Percentiles rank a stretch among this genome's conserved stretches.
phyloP scores from a whole-genome alignment of 108 stramenopile species.

The Cylindrotheca fusiformis region DNA sequence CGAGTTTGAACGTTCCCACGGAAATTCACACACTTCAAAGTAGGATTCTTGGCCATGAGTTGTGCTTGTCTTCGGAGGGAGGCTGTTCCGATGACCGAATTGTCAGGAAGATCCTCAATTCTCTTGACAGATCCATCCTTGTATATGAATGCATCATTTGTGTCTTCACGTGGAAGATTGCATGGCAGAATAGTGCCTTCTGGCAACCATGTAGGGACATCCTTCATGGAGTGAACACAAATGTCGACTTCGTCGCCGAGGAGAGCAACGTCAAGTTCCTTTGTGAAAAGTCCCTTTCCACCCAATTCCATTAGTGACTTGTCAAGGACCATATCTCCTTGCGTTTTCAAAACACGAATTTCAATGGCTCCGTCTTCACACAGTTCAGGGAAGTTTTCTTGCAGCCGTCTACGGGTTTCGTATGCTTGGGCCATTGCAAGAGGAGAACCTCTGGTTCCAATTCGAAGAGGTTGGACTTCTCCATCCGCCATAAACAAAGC shows the following conservation, averaged over 20 bases:
- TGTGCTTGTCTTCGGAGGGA: constrained; percentile 98
- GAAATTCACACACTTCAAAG: constrained; percentile 96
- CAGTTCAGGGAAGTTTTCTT: constrained; percentile 92
- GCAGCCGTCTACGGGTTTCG: constrained; percentile 89
- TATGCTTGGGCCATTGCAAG: constrained; percentile 98
- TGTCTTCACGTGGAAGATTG: constrained; percentile 96
- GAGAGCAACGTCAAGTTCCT: constrained; percentile 98
- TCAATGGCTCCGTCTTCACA: constrained; percentile 92
- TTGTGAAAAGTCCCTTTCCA: constrained; percentile 99
- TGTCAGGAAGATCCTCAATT: constrained; percentile 89
- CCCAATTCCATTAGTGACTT: constrained; percentile 99
- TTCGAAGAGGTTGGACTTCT: constrained; percentile 78
- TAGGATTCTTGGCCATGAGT: constrained; percentile 92
- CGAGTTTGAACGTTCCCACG: constrained; percentile 99
- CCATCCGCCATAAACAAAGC: constrained; percentile 76
- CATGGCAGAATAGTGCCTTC: constrained; percentile 97
- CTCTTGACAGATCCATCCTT: constrained; percentile 51
- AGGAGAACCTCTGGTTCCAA: constrained; percentile 98
- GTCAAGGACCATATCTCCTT: constrained; percentile 98
- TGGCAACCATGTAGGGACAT: constrained; percentile 99
- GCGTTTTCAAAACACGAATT: constrained; percentile 98
- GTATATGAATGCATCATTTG: constrained; percentile 95
- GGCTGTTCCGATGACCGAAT: constrained; percentile 95
- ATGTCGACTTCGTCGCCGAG: constrained; percentile 97
- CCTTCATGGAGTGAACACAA: constrained; percentile 99